Base-by-base conservation (phyloP, 441 rosid genomes). In the Euphorbia schlechtendalii region DNA sequence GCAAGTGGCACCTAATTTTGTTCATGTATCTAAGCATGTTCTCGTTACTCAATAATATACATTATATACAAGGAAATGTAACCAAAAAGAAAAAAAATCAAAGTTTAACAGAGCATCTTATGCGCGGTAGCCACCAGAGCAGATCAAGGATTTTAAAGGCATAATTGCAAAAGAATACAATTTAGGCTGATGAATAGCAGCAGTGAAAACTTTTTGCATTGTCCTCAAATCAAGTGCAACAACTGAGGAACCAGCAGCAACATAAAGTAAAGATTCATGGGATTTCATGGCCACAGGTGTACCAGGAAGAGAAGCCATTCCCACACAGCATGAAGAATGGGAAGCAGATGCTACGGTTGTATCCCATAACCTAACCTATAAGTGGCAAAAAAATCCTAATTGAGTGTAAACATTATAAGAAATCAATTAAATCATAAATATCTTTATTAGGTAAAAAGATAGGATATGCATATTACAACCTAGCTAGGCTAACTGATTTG, bases 301-400 rank as follows among this genome's bases (percentile, higher is more conserved):
- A 40, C 86, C 86, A 48, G 74, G 68, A 48, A 85, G 78, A 65
- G 80, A 73, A 60, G 84, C 68, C 86, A 75, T 85, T 72, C 90
- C 94, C 64, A 82, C 86, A 66, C 89, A 87, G 79, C 86, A 79
- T 43, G 90, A 81, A 27, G 87, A 87, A 45, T 83, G 83, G 53
- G 63, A 71, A 56, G 82, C 65, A 43, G 94, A 78, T 30, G 88
- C 76, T 28, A 74, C 63, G 24, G 74, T 74, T 9, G 81, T 74
- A 78, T 87, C 89, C 94, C 94, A 87, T 63, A 87, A 82, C 76
- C 83, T 82, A 61, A 83, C 86, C 94, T 87, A 61, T 43, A 8
- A 61, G 18, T 53, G 76, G 49, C 48, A 48, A 38, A 45, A 55
- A 25, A 70, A 24, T 41, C 30, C 25, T 25, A 12, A 32, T 56